Conservation (phyloP, 1,284 basidiomycete genomes). For the Phylloporus sp. region DNA sequence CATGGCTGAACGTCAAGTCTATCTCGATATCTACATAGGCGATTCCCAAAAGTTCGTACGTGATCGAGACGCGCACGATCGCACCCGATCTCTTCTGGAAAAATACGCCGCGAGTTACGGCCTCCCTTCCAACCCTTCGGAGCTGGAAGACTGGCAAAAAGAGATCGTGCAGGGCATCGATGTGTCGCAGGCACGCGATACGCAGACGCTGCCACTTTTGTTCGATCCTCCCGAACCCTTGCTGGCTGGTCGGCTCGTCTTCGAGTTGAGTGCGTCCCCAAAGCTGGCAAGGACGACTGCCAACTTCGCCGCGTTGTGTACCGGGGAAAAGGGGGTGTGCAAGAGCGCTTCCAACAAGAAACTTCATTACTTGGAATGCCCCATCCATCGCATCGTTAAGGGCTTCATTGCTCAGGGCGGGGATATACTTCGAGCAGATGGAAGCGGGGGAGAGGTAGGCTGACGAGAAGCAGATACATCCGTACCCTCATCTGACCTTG, state of each 20-base stretch:
- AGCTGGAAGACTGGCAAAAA: conserved; percentile 46
- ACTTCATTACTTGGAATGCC: conserved; percentile 46
- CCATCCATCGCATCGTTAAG: conserved; percentile 50
- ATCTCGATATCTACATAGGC: conserved; percentile 48
- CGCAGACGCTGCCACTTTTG: conserved; percentile 34
- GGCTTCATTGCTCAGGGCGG: conserved; percentile 55
- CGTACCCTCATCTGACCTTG: conserved; percentile 12
- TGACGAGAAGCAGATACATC: not conserved
- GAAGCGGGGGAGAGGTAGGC: conserved; percentile 52
- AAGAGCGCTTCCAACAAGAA: conserved; percentile 53
- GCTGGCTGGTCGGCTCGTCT: conserved; percentile 42
- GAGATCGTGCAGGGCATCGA: conserved; percentile 47
- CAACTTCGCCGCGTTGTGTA: conserved; percentile 54
- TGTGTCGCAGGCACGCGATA: conserved; percentile 39
- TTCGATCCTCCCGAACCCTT: conserved; percentile 43
- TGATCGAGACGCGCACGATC: conserved; percentile 34
- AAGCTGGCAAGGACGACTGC: conserved; percentile 48
- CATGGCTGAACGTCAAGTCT: conserved; percentile 28
- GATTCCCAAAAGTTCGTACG: conserved; percentile 24
- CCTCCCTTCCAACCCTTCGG: conserved; percentile 38
- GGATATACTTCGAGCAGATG: conserved; percentile 54
- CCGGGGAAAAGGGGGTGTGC: conserved; percentile 49
- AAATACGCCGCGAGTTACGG: conserved; percentile 46
- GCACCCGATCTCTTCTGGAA: conserved; percentile 39
- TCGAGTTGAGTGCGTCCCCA: conserved; percentile 42